A percentile compares a stretch with the other conserved stretches of the same genome.
These are phyloP conservation scores for Annulohypoxylon maeteangense DNA, from an alignment of 495 filamentous ascomycete genomes.

Conservation along the genomic window DNA sequence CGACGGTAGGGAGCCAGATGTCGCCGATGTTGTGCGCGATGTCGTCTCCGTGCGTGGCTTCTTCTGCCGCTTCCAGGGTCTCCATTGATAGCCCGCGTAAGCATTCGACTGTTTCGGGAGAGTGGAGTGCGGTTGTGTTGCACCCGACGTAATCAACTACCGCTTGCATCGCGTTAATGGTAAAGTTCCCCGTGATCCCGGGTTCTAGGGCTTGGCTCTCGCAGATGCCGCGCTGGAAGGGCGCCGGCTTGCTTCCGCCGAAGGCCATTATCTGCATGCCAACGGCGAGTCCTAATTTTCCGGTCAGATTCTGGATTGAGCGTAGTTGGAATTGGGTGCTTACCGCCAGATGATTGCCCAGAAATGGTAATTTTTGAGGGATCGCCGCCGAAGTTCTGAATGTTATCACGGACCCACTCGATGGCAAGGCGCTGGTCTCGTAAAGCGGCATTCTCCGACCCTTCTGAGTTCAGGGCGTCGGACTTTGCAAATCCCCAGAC, in stretches of 20 bases:
- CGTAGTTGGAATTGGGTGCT: not conserved
- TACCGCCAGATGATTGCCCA: slow-evolving; percentile 65
- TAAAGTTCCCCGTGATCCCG: slow-evolving; percentile 45
- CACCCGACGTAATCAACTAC: slow-evolving; percentile 66
- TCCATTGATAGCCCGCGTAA: slow-evolving; percentile 62
- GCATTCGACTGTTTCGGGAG: slow-evolving; percentile 62
- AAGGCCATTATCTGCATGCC: slow-evolving; percentile 56
- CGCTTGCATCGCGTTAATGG: slow-evolving; percentile 37
- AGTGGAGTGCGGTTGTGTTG: slow-evolving; percentile 45
- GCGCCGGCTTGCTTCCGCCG: slow-evolving; percentile 49
- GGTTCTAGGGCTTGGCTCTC: slow-evolving; percentile 44
- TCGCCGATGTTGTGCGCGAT: slow-evolving; percentile 45
- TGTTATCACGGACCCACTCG: slow-evolving; percentile 67
- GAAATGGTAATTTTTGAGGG: slow-evolving; percentile 62
- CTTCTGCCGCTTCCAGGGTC: slow-evolving; percentile 56
- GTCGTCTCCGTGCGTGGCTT: slow-evolving; percentile 25
- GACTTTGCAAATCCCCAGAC: slow-evolving; percentile 48
- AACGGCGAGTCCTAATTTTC: slow-evolving; percentile 45
- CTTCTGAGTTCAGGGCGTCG: slow-evolving; percentile 42
- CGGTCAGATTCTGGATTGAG: not conserved
- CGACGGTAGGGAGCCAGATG: slow-evolving; percentile 52
- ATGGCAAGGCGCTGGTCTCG: slow-evolving; percentile 67
- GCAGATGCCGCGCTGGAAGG: slow-evolving; percentile 51
- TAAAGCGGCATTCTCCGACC: slow-evolving; percentile 61
- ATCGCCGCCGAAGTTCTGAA: slow-evolving; percentile 69